phyloP scores from a whole-genome alignment of 306 rosid genomes.

The Inga oerstediana region DNA sequence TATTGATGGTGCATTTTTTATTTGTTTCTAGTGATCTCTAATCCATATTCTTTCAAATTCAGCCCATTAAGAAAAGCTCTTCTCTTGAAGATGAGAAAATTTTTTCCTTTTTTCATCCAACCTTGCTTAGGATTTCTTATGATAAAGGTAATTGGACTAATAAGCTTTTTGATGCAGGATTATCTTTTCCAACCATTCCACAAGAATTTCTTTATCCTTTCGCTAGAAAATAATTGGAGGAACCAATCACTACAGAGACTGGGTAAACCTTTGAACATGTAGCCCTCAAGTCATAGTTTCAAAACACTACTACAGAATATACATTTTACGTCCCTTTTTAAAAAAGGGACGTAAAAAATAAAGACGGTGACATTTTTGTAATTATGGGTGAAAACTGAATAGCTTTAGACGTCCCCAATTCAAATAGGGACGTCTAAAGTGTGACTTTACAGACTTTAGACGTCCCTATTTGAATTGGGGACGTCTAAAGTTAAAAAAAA shows the following conservation, averaged over 20 bases:
- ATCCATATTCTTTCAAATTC: conserved; percentile 39
- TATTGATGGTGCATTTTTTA: background rate
- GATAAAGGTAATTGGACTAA: conserved; percentile 36
- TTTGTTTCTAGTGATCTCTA: conserved; percentile 26
- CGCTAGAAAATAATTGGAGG: conserved; percentile 68
- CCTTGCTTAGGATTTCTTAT: conserved; percentile 25
- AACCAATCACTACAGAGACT: conserved; percentile 81
- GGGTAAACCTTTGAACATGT: conserved; percentile 76
- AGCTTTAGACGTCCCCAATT: too few relatives aligned
- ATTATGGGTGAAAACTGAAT: too few relatives aligned
- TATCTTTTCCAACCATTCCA: conserved; percentile 54
- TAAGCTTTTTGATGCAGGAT: conserved; percentile 52
- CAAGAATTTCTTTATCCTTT: conserved; percentile 76
- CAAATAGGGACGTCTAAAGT: too few relatives aligned
- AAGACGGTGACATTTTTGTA: too few relatives aligned
- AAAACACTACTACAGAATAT: too few relatives aligned
- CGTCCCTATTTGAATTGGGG: too few relatives aligned
- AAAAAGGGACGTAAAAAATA: too few relatives aligned
- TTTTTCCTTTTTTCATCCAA: background rate
- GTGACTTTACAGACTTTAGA: too few relatives aligned
- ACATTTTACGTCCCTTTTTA: too few relatives aligned
- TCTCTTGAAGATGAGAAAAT: conserved; percentile 57
- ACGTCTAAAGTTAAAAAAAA: too few relatives aligned
- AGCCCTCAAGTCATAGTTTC: conserved; percentile 76
- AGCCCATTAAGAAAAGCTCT: conserved; percentile 51